Conservation (phyloP, 768 basidiomycete genomes). For the Tephrocybe rancida region DNA sequence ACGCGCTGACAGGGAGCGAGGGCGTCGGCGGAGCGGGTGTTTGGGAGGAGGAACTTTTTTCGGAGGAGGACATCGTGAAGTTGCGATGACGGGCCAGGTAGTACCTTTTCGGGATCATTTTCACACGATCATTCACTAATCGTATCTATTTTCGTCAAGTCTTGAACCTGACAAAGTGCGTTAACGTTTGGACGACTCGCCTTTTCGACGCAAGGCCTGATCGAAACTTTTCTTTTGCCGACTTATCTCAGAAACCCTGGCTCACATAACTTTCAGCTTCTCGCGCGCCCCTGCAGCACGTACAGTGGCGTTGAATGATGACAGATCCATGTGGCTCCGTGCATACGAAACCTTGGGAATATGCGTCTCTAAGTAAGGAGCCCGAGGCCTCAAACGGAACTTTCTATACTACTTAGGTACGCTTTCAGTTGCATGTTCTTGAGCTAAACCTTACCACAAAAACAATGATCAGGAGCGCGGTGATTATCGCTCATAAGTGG, state of each 20-base stretch:
- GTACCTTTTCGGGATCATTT: slow-evolving; percentile 18
- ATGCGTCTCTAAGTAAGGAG: not conserved
- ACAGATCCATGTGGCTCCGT: too few relatives aligned
- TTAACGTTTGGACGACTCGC: not conserved
- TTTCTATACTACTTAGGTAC: not conserved
- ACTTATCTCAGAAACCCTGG: too few relatives aligned
- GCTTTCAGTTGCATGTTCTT: not conserved
- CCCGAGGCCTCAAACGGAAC: not conserved
- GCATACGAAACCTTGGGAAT: not conserved
- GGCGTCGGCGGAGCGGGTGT: slow-evolving; percentile 16
- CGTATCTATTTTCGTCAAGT: not conserved
- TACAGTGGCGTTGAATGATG: too few relatives aligned
- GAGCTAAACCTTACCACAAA: not conserved
- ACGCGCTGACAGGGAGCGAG: slow-evolving; percentile 34
- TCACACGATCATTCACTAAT: slow-evolving; percentile 14
- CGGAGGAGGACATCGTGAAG: slow-evolving; percentile 19
- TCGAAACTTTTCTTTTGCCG: not conserved
- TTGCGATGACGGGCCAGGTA: not conserved
- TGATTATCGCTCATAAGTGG: slow-evolving; percentile 4
- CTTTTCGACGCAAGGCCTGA: not conserved
- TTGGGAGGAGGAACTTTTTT: slow-evolving; percentile 21
- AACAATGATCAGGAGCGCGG: not conserved
- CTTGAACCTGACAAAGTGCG: not conserved
- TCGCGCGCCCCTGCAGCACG: too few relatives aligned
- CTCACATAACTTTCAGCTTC: too few relatives aligned